These are phyloP conservation scores for Globisporangium spiculum DNA, from an alignment of 352 stramenopile genomes.

Conservation along the genomic window DNA sequence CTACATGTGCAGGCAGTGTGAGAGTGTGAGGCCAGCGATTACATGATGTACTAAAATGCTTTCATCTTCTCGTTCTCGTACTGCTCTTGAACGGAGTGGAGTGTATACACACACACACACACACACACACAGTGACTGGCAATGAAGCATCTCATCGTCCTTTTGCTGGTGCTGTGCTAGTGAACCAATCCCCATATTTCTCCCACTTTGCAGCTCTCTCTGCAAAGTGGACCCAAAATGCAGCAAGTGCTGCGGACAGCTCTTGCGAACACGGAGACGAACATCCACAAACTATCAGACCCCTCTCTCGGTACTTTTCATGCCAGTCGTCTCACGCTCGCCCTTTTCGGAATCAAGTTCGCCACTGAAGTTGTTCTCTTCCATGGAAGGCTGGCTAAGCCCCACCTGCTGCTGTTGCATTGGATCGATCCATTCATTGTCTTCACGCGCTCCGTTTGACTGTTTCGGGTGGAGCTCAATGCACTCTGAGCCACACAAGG, in stretches of 20 bases:
- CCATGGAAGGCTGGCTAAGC: not conserved
- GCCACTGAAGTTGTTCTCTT: not conserved
- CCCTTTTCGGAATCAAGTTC: not conserved
- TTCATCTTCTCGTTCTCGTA: not conserved
- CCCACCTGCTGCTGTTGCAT: not conserved
- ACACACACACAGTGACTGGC: not conserved
- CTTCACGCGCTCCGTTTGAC: not conserved
- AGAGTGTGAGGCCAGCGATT: not conserved
- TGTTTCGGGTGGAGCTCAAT: not conserved
- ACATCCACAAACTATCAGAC: not conserved
- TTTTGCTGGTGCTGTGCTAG: not conserved
- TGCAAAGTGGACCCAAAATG: not conserved
- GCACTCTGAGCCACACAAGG: not conserved
- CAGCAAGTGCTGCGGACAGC: no score
- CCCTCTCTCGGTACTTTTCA: not conserved
- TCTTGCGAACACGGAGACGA: not conserved
- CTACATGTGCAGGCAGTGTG: not conserved
- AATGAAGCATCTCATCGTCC: not conserved
- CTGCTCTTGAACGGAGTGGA: not conserved
- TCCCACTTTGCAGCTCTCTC: not conserved
- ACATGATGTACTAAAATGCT: not conserved
- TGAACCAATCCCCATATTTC: not conserved
- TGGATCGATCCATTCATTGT: not conserved
- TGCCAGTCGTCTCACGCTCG: not conserved
- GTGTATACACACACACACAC: not conserved